Evolutionary conservation across 139 green algal species (phyloP).

Genomic region (Chlorella sp.): DNA sequence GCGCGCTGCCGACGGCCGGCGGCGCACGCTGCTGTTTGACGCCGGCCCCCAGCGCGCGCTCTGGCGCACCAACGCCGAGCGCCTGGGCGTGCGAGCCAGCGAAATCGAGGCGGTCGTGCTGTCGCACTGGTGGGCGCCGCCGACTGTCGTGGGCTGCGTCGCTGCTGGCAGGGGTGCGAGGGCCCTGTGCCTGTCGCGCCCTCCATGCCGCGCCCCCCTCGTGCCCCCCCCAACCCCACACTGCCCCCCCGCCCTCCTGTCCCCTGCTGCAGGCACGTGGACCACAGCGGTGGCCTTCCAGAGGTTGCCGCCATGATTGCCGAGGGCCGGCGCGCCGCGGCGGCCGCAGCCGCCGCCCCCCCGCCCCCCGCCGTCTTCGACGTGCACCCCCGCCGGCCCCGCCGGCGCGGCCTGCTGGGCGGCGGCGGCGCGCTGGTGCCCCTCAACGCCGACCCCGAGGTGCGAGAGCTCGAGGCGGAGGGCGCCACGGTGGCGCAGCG

Average conservation of each 20-base stretch:
- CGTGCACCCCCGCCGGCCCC: constrained; percentile 37
- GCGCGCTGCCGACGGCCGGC: constrained; percentile 1
- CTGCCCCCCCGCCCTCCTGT: no score
- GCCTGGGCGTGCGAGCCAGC: constrained; percentile 10
- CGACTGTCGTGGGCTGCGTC: no score
- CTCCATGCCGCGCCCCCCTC: no score
- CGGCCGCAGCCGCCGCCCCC: neutral
- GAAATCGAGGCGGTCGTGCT: constrained; percentile 40
- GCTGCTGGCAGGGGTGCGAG: no score
- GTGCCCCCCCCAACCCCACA: no score
- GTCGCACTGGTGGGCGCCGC: constrained; percentile 52
- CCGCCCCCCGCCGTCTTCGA: constrained; percentile 31
- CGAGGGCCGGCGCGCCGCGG: neutral
- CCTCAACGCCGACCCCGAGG: constrained; percentile 35
- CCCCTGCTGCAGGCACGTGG: constrained; percentile 31
- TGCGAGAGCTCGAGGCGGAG: constrained; percentile 6
- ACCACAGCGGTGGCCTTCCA: constrained; percentile 25
- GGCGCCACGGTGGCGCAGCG: constrained; percentile 22
- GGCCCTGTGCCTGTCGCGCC: neutral
- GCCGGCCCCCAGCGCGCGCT: constrained; percentile 25
- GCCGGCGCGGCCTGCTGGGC: constrained; percentile 26
- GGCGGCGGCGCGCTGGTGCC: neutral
- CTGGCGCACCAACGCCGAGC: constrained; percentile 26
- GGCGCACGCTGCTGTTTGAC: constrained; percentile 40
- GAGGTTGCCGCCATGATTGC: constrained; percentile 7